Evolutionary conservation across 305 asterid genomes (phyloP).

Genomic region (Fraxinus dipetala): DNA sequence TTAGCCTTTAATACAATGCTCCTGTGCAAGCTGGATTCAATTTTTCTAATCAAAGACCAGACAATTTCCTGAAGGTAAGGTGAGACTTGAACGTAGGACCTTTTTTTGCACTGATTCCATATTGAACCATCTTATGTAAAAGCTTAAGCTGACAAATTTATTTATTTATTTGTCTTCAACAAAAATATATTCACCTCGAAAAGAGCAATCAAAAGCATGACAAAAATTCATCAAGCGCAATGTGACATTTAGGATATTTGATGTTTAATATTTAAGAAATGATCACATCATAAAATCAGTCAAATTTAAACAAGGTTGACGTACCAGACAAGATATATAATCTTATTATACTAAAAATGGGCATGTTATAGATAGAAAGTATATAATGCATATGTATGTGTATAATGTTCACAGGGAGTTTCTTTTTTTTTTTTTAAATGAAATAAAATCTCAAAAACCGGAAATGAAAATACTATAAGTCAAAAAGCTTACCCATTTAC

Average conservation of each 20-base stretch:
- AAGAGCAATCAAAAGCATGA: constrained; percentile 6
- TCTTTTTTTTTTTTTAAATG: background rate
- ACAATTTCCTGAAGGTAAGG: background rate
- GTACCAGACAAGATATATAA: background rate
- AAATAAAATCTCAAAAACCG: constrained; percentile 1
- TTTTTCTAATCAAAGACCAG: background rate
- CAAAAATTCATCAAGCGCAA: background rate
- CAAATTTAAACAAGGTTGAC: background rate
- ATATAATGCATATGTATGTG: background rate
- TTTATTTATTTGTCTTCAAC: background rate
- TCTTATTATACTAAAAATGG: background rate
- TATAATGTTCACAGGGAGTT: background rate
- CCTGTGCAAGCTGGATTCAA: background rate
- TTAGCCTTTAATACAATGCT: background rate
- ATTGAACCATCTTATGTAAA: background rate
- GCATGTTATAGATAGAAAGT: background rate
- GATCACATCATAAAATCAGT: background rate
- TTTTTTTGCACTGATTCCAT: background rate
- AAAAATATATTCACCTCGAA: background rate
- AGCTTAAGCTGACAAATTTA: background rate
- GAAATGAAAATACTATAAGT: background rate
- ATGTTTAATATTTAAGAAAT: background rate
- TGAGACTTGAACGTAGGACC: background rate
- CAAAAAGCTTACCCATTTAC: constrained; percentile 69
- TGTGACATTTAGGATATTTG: background rate